Percentiles rank a stretch among this genome's conserved stretches.
Evolutionary conservation across 352 stramenopile species (phyloP).

Genomic region (Blastocystis sp.): DNA sequence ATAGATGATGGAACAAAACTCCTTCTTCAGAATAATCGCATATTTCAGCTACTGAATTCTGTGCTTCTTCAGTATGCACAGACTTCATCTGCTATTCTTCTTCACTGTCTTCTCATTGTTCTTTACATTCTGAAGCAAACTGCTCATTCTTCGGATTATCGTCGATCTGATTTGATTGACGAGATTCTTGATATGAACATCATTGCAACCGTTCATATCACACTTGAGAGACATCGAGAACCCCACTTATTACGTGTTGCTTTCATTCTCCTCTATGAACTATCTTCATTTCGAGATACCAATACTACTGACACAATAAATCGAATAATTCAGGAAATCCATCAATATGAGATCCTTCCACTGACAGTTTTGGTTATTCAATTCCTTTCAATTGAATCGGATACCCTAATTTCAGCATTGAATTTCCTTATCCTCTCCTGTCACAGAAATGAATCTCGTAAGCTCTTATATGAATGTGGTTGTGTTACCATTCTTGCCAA

Average conservation of each 20-base stretch:
- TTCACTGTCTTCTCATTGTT: not conserved
- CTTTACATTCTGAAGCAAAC: not conserved
- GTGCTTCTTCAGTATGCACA: not conserved
- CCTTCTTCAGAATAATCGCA: not conserved
- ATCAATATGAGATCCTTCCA: not conserved
- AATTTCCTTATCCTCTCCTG: constrained; percentile 42
- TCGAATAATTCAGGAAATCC: not conserved
- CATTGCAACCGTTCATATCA: not conserved
- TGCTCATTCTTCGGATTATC: not conserved
- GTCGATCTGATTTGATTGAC: not conserved
- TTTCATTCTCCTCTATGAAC: constrained; percentile 1
- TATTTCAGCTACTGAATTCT: constrained; percentile 36
- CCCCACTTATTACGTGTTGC: not conserved
- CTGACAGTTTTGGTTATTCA: constrained; percentile 14
- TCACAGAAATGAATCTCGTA: not conserved
- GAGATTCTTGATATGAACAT: constrained; percentile 27
- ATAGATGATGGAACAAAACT: not conserved
- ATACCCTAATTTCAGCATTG: not conserved
- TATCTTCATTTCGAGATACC: not conserved
- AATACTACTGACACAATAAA: not conserved
- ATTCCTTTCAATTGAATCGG: constrained; percentile 24
- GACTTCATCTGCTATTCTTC: constrained; percentile 5
- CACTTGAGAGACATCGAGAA: constrained; percentile 20
- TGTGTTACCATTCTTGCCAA: not conserved
- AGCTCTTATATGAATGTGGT: not conserved